Evolutionary conservation across 1,284 basidiomycete species (phyloP), one percentile per base, ranked within the genome.

Genomic region (Crocinoboletus sp.): DNA sequence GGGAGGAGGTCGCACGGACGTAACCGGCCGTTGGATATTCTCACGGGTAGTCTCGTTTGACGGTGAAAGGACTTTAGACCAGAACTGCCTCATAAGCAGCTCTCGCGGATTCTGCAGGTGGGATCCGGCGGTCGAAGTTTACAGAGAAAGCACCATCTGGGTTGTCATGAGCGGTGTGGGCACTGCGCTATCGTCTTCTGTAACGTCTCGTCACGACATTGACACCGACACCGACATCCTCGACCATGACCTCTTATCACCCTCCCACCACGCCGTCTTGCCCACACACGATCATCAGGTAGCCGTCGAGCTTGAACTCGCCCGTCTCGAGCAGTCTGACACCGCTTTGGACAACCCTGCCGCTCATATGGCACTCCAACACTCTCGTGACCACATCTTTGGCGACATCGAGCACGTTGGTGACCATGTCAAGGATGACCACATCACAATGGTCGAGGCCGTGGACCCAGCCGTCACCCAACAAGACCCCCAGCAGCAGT

Each of bases 401-500:
- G 50, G 41, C 48, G 64, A 64, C 64, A 62, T 67, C 41, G 62
- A 55, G 47, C 65, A 67, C 51, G 64, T 67, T 65, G 49, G 47
- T 51, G 63, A 58, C 55, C 58, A 54, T 36, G 45, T 44, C 53
- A 68, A 68, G 47, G 56, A 63, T 35, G 58, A 65, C 55, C 58
- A 58, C 45, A 60, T 67, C 49, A 51, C 55, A 43, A 53, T 66
- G 51, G 58, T 68, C 51, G 64, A 66, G 61, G 54, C 65, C 38
- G 62, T 64, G 25, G 66, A 69, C 46, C 61, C 66, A 19, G 51
- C 59, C 23, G 62, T 60, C 43, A 65, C 56, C 30, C 63, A 60
- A 32, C 68, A 67, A 50, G 68, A 69, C 38, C 42, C 58, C 13
- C 65, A 67, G 38, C 66, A 63, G 24, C 64, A 66, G 50, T 61